These are phyloP conservation scores for Saprolegnia diclina DNA, from an alignment of 352 stramenopile genomes.

Conservation along the genomic window DNA sequence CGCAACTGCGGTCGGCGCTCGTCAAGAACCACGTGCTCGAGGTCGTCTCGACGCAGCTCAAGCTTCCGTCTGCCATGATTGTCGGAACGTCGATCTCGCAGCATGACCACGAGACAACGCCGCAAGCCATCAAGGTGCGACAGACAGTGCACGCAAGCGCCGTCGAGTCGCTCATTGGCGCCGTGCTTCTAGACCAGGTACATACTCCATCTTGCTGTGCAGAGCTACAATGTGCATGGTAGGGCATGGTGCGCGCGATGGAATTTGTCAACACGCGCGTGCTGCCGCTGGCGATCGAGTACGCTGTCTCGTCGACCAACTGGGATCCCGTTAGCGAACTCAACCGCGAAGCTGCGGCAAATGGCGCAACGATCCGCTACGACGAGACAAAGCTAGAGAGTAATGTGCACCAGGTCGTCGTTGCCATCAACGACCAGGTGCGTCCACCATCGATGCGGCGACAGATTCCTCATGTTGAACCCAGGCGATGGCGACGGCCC, in stretches of 20 bases:
- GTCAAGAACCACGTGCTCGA: constrained; percentile 75
- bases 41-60: constrained; percentile 34
- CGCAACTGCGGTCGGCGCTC: constrained; percentile 46
- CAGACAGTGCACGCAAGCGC: constrained; percentile 68
- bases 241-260: constrained; percentile 22
- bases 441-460: neutral
- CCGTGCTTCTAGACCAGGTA: constrained; percentile 24
- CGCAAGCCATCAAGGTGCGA: constrained; percentile 48
- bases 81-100: constrained; percentile 43
- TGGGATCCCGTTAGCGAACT: constrained; percentile 22
- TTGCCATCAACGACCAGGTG: constrained; percentile 27
- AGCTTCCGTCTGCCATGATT: constrained; percentile 56
- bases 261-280: constrained; percentile 26
- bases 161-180: constrained; percentile 41
- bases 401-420: constrained; percentile 42
- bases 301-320: neutral
- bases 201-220: neutral
- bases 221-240: neutral
- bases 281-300: constrained; percentile 21
- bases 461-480: neutral
- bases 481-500: neutral
- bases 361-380: neutral
- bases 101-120: constrained; percentile 39
- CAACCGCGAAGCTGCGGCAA: neutral
- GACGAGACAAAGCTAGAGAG: constrained; percentile 24